Percentiles rank a stretch among this genome's conserved stretches.
Conservation (phyloP, 2,329 filamentous ascomycete genomes). For the Exserohilum turcica region DNA sequence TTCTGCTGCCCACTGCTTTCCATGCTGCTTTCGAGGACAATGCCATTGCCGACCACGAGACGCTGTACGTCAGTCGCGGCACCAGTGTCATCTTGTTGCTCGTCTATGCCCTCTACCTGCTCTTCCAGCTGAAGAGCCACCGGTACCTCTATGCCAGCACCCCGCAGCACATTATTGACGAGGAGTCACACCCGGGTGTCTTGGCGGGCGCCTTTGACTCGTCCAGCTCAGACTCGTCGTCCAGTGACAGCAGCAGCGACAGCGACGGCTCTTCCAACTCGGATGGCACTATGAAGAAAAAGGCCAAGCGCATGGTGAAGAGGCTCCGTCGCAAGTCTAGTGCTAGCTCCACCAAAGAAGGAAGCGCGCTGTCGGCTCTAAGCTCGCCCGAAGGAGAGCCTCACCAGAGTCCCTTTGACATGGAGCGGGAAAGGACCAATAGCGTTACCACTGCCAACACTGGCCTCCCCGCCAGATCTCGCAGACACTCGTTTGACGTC, state of each 20-base stretch:
- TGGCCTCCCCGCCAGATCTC: constrained; percentile 29
- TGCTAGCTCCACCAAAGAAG: constrained; percentile 69
- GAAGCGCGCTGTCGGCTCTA: constrained; percentile 52
- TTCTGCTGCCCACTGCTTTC: constrained; percentile 89
- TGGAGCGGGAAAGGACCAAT: constrained; percentile 35
- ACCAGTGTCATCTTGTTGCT: constrained; percentile 85
- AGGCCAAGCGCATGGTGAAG: constrained; percentile 76
- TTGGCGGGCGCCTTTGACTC: constrained; percentile 81
- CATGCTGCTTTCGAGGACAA: constrained; percentile 79
- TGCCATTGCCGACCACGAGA: constrained; percentile 67
- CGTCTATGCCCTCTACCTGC: constrained; percentile 80
- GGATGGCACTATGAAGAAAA: constrained; percentile 73
- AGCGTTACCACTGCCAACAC: constrained; percentile 28
- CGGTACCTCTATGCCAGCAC: constrained; percentile 90
- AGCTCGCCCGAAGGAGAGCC: constrained; percentile 53
- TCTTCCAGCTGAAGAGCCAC: constrained; percentile 92
- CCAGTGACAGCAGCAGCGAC: constrained; percentile 56
- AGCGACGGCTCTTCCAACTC: constrained; percentile 69
- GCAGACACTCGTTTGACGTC: constrained; percentile 49
- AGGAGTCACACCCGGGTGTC: constrained; percentile 84
- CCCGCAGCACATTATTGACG: constrained; percentile 89
- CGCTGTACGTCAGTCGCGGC: constrained; percentile 83
- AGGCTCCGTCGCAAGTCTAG: constrained; percentile 78
- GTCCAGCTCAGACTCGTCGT: constrained; percentile 61
- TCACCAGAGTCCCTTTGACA: constrained; percentile 47